Percentiles rank a stretch among this genome's conserved stretches.
Conservation (phyloP, 2,329 filamentous ascomycete species). For the Penicillium sp. region DNA sequence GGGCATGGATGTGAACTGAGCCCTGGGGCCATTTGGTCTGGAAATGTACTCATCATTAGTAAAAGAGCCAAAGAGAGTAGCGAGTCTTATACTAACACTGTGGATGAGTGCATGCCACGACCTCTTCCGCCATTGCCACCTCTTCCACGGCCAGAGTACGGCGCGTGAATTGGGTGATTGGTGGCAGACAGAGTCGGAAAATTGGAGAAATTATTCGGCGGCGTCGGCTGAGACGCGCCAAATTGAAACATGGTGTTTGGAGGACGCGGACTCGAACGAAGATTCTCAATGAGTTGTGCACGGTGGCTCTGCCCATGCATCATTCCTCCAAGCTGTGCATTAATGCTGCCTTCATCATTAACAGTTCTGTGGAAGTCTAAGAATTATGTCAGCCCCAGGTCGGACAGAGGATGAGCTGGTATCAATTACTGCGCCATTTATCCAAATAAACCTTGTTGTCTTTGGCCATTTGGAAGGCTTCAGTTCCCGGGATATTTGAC, state of each 20-base stretch:
- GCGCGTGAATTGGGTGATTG: neutral
- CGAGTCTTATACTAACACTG: neutral
- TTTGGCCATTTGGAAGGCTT: constrained; percentile 27
- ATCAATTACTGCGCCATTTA: constrained; percentile 36
- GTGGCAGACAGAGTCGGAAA: too few species aligned
- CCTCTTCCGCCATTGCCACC: constrained; percentile 25
- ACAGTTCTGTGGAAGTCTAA: constrained; percentile 35
- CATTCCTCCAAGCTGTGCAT: constrained; percentile 31
- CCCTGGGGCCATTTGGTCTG: constrained; percentile 18
- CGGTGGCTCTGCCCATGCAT: constrained; percentile 43
- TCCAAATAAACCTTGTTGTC: constrained; percentile 25
- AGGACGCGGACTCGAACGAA: neutral
- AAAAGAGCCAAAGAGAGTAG: neutral
- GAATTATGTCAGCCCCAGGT: neutral
- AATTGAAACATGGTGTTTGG: neutral
- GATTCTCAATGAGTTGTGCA: constrained; percentile 21
- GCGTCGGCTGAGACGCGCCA: neutral
- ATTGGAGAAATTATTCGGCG: too few species aligned
- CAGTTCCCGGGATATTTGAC: constrained; percentile 32
- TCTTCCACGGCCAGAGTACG: constrained; percentile 23
- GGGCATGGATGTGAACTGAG: neutral
- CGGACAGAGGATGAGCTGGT: neutral
- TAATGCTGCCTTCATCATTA: constrained; percentile 29
- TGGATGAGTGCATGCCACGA: constrained; percentile 25
- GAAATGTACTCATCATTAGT: neutral